Conservation (phyloP, 257 asterid species). For the Solanum chiquidenum region DNA sequence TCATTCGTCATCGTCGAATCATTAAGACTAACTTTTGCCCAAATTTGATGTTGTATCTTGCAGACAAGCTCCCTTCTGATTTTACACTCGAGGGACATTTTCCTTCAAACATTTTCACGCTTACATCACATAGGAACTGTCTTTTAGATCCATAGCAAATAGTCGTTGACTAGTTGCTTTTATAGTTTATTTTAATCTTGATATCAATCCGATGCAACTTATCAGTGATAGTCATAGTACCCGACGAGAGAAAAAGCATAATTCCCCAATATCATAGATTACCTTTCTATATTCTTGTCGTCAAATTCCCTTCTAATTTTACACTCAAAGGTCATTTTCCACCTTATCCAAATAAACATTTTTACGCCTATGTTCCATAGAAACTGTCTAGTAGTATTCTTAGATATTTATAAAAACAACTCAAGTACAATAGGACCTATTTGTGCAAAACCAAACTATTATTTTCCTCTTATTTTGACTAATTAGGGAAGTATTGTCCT, state of each 20-base stretch:
- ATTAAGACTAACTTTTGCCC: too few species aligned
- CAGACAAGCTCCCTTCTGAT: not conserved
- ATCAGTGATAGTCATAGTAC: not conserved
- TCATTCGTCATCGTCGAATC: not conserved
- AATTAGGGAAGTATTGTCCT: not conserved
- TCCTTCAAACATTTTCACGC: too few species aligned
- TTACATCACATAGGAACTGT: not conserved
- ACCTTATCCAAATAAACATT: too few species aligned
- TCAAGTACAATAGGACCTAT: not conserved
- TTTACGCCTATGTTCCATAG: not conserved
- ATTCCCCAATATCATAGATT: not conserved
- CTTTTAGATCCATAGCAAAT: not conserved
- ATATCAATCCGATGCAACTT: not conserved
- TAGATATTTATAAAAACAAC: not conserved
- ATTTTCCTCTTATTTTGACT: not conserved
- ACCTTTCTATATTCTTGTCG: not conserved
- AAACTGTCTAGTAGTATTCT: not conserved
- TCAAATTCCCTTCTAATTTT: not conserved
- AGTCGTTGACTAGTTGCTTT: too few species aligned
- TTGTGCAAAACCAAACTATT: not conserved
- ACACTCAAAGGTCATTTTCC: too few species aligned
- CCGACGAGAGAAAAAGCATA: not conserved
- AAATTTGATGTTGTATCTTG: not conserved
- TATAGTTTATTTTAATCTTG: too few species aligned
- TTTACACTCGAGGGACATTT: not conserved